phyloP scores from a whole-genome alignment of 768 basidiomycete species.

The Amanita exitialis region DNA sequence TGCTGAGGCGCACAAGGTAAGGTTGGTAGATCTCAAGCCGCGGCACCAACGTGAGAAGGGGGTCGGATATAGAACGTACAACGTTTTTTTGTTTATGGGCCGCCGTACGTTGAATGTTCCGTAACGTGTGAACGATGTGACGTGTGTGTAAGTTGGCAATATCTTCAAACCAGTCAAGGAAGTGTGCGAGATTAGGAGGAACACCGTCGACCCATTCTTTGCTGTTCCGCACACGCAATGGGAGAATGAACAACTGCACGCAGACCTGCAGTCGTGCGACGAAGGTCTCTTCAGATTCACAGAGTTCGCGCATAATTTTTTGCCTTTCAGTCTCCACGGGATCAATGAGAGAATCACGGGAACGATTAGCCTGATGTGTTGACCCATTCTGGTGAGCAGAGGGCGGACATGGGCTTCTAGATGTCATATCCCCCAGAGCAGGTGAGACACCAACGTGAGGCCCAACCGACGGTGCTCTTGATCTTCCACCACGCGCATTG shows the following conservation, averaged over 20 bases:
- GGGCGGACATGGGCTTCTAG: background rate
- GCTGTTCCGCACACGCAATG: constrained; percentile 62
- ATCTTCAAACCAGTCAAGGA: constrained; percentile 87
- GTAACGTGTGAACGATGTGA: constrained; percentile 44
- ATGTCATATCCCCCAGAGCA: background rate
- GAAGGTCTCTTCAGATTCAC: constrained; percentile 58
- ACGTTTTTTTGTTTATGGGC: constrained; percentile 27
- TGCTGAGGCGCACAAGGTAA: constrained; percentile 67
- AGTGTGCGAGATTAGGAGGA: constrained; percentile 53
- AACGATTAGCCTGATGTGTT: background rate
- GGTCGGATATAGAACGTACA: constrained; percentile 45
- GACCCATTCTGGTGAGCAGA: background rate
- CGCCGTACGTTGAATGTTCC: constrained; percentile 16
- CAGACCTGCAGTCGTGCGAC: constrained; percentile 57
- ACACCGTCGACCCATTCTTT: constrained; percentile 77
- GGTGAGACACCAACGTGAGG: background rate
- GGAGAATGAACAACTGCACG: constrained; percentile 64
- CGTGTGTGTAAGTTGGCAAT: constrained; percentile 64
- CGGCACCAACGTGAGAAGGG: constrained; percentile 50
- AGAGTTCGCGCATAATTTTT: constrained; percentile 49
- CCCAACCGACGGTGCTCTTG: background rate
- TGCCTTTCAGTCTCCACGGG: constrained; percentile 10
- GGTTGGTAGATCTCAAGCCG: constrained; percentile 79
- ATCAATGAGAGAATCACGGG: background rate
- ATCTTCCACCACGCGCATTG: background rate